Evolutionary conservation across 2,329 filamentous ascomycete genomes (phyloP).

Genomic region (Aspergillus brasiliensis): DNA sequence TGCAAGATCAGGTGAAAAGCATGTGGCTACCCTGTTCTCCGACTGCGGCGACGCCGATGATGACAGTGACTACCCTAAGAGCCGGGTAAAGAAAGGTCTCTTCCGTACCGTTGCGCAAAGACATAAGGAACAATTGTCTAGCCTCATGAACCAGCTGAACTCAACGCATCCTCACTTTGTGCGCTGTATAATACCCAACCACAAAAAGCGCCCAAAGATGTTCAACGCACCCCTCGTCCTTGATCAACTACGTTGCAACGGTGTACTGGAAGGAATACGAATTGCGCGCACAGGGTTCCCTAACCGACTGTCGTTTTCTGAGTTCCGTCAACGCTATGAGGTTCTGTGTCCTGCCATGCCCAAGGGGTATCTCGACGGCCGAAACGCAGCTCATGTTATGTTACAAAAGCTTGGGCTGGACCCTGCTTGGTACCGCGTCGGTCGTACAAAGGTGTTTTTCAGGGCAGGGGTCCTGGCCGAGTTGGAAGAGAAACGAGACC

Average conservation of each 20-base stretch:
- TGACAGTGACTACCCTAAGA: slow-evolving; percentile 66
- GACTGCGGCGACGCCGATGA: slow-evolving; percentile 87
- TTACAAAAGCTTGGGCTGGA: slow-evolving; percentile 87
- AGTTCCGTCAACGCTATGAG: slow-evolving; percentile 95
- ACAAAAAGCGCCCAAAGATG: slow-evolving; percentile 94
- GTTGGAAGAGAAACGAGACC: slow-evolving; percentile 91
- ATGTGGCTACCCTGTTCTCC: slow-evolving; percentile 80
- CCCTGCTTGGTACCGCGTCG: slow-evolving; percentile 83
- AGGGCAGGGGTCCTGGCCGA: slow-evolving; percentile 93
- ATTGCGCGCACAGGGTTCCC: slow-evolving; percentile 97
- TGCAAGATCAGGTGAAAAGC: slow-evolving; percentile 76
- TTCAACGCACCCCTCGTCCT: slow-evolving; percentile 90
- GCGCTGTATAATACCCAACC: slow-evolving; percentile 94
- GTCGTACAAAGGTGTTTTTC: slow-evolving; percentile 97
- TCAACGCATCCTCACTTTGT: slow-evolving; percentile 98
- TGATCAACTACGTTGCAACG: slow-evolving; percentile 96
- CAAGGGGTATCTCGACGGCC: slow-evolving; percentile 87
- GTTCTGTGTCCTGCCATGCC: slow-evolving; percentile 88
- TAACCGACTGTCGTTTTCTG: slow-evolving; percentile 85
- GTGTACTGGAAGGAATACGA: slow-evolving; percentile 97
- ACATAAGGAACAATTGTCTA: slow-evolving; percentile 98
- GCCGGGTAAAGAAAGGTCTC: slow-evolving; percentile 91
- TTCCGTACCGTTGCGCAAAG: slow-evolving; percentile 96
- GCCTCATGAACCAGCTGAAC: slow-evolving; percentile 88
- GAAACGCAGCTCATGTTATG: slow-evolving; percentile 81